Evolutionary conservation across 345 rosid species (phyloP), one percentile per base, ranked within the genome.

Genomic region (Sisymbrium irio): DNA sequence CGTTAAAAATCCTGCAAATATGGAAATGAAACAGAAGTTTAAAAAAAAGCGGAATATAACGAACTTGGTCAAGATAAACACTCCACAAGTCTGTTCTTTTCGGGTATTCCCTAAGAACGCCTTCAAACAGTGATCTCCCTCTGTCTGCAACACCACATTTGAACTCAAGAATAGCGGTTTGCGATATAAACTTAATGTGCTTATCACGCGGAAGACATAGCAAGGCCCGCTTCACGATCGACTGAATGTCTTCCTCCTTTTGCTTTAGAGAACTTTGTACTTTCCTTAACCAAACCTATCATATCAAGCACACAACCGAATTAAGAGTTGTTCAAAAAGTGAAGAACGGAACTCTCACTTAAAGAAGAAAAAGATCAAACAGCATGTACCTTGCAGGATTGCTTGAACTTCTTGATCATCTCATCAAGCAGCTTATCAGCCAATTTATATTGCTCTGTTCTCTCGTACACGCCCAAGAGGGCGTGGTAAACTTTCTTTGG

Each of bases 51-150:
- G 1, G 65, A 47, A 54, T 28, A 54, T 61, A 68, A 61, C 82
- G 40, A 77, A 95, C 99, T 69, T 94, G 97, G 81, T 95, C 99
- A 45, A 95, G 91, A 78, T 95, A 95, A 66, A 92, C 79, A 73
- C 97, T 92, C 97, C 97, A 95, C 64, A 95, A 77, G 80, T 95
- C 99, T 25, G 93, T 95, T 84, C 97, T 81, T 77, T 92, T 95
- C 2, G 99, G 99, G 74, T 89, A 95, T 78, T 95, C 93, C 49
- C 89, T 77, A 71, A 95, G 78, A 66, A 90, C 85, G 41, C 89
- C 88, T 86, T 95, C 97, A 80, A 95, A 95, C 81, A 90, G 58
- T 60, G 95, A 84, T 67, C 99, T 78, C 12, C 92, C 99, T 81
- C 93, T 86, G 55, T 92, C 99, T 1, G 99, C 91, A 73, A 85